Base-by-base conservation (phyloP, 1,139 yeast genomes). In the Arxiozyma telluris region DNA sequence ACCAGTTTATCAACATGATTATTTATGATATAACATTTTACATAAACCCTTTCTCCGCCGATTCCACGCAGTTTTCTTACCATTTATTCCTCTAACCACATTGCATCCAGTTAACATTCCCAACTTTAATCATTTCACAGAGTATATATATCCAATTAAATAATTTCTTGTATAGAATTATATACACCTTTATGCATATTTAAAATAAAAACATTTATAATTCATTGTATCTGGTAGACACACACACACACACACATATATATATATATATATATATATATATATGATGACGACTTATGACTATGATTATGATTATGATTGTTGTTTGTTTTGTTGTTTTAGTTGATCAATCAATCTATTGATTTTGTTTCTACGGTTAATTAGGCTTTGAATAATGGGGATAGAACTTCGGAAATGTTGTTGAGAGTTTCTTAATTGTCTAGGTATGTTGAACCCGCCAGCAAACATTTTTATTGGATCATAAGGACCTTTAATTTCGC, bases 401-500 rank as follows among this genome's bases (percentile, higher is more conserved):
- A 64, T 53, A 18, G 58, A 56, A 41, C 64, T 59, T 54, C 58
- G 61, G 48, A 66, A 67, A 23, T 59, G 57, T n/a, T 59, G 49
- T 53, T 66, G 70, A 21, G 59, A 58, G 41, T 61, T 60, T 47
- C 68, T 58, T 45, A 66, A 49, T 20, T 65, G 58, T 2, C 55
- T 46, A n/a, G 70, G 70, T 3, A 62, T 55, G 1, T 63, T 57
- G 15, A 67, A 54, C 1, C 59, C 63, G 15, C 65, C 68, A 0
- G 66, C 69, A 58, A 67, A 66, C 70, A 67, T 66, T 17, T 50
- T 48, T 6, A 67, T 57, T 11, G 71, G 69, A 49, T 66, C 66
- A 25, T 49, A 52, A n/a, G 51, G 18, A 11, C 47, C 51, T 43
- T 52, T 53, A 41, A n/a, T 44, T 20, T 48, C 54, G 11, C 39